Evolutionary conservation across 2,329 filamentous ascomycete genomes (phyloP), one percentile per base, ranked within the genome.

Genomic region (Emmonsia crescens): DNA sequence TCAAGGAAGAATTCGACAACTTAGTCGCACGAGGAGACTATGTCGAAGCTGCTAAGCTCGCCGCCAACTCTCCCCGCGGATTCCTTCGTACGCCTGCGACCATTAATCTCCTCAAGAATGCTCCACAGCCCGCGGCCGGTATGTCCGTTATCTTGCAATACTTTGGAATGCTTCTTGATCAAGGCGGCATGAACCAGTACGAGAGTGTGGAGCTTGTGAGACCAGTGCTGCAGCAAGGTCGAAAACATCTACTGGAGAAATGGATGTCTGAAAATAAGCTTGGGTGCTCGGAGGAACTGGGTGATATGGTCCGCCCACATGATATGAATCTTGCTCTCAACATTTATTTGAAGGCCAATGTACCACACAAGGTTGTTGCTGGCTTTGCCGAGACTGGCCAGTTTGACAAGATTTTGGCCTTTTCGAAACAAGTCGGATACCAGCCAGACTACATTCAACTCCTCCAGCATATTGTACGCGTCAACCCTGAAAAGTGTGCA

Each of bases 221-320:
- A 67, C 94, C 94, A 24, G 94, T 99, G 24, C 83, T 99, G 62
- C 86, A 89, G 61, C 94, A 99, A 76, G 94, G 92, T 75, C 86
- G 94, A 66, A 97, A 96, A 79, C 91, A 97, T 72, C 80, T 99
- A 31, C 83, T 99, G 33, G 94, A 97, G 78, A 99, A 99, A 78
- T 99, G 95, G 95, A 84, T 97, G 75, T 88, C 88, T 72, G 94
- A 97, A 78, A 89, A 91, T 76, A 99, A 99, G 81, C 83, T 99
- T 51, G 90, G 95, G 74, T 92, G 89, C 77, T 97, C 94, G 0
- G 94, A 99, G 78, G 90, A 96, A 76, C 85, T 99, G 57, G 94
- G 94, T 79, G 95, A 99, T 74, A 85, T 96, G 69, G 89, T 97
- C 58, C 89, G 94, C 56, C 83, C 89, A 24, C 91, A 96, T 69